Base-by-base conservation (phyloP, 2,329 filamentous ascomycete genomes). In the Chaetomiaceae sp. region DNA sequence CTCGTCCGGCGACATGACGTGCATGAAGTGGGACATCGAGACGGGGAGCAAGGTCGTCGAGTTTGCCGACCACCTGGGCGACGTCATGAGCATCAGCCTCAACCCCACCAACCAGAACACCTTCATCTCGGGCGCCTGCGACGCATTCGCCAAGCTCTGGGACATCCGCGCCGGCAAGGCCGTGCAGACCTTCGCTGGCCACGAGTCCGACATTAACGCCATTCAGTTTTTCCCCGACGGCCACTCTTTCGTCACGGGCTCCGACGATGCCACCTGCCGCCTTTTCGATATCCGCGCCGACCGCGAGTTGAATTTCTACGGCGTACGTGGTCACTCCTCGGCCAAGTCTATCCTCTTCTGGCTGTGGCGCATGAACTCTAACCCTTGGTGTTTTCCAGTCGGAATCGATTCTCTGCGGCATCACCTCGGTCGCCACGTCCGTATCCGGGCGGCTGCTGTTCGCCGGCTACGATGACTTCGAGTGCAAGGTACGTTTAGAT, bases 151-250 rank as follows among this genome's bases (percentile, higher is more conserved):
- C 48, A 98, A 98, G 72, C 74, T 98, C 47, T 98, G 93, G 93
- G 93, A 98, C 73, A 95, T 97, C 59, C 87, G 93, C 64, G 90
- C 93, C 56, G 91, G 94, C 62, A 96, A 96, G 77, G 94, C 93
- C 56, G 90, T 95, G 42, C 93, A 98, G 75, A 98, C 93, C 2
- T 98, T 98, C 68, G 90, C 93, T 43, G 93, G 93, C 22, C 93
- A 97, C 70, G 93, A 97, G 70, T 96, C 90, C 36, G 93, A 98
- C 64, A 98, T 98, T 75, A 98, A 98, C 68, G 93, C 93, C 60
- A 96, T 98, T 56, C 93, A 97, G 66, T 98, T 97, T 75, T 97
- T 97, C 82, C 93, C 93, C 44, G 94, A 97, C 63, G 93, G 93
- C 52, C 95, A 97, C 68, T 95, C 93, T 20, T 97, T 98, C 63